These are phyloP conservation scores for Trametes meyenii DNA, from an alignment of 768 basidiomycete species.

Conservation along the genomic window DNA sequence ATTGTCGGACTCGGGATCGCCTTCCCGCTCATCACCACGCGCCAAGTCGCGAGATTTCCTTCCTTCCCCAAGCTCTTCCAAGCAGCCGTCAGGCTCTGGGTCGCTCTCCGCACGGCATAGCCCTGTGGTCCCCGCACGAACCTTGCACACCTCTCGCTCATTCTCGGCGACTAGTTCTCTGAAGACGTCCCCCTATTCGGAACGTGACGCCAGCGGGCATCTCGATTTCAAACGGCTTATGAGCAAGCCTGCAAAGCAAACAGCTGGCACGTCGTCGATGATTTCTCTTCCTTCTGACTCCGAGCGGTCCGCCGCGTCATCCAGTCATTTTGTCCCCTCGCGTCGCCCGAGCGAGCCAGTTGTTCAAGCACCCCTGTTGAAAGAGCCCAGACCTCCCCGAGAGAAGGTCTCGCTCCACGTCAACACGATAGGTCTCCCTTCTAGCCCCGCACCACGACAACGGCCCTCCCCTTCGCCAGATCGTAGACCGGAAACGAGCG, in stretches of 20 bases:
- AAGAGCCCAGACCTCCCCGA: slow-evolving; percentile 5
- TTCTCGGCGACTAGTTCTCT: slow-evolving; percentile 17
- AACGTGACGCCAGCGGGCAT: slow-evolving; percentile 30
- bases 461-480: slow-evolving; percentile 14
- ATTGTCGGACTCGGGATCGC: slow-evolving; percentile 14
- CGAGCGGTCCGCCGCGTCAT: slow-evolving; percentile 22
- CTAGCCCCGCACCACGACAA: neutral
- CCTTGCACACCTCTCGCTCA: slow-evolving; percentile 13
- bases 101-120: slow-evolving; percentile 14
- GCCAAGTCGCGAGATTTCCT: slow-evolving; percentile 15
- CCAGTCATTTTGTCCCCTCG: slow-evolving; percentile 1
- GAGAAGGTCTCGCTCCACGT: slow-evolving; percentile 16
- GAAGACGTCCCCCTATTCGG: slow-evolving; percentile 29
- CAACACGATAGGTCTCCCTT: slow-evolving; percentile 3
- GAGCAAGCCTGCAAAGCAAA: slow-evolving; percentile 33
- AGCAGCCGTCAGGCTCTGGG: slow-evolving; percentile 3
- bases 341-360: slow-evolving; percentile 8
- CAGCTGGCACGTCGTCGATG: slow-evolving; percentile 27
- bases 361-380: neutral
- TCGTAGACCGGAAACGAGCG: slow-evolving; percentile 10
- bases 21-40: slow-evolving; percentile 5
- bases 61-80: slow-evolving; percentile 8
- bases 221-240: slow-evolving; percentile 36
- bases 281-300: slow-evolving; percentile 31
- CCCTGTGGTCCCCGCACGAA: slow-evolving; percentile 6